Conservation (phyloP, 75 land plant genomes). For the Azolla pinnata region DNA sequence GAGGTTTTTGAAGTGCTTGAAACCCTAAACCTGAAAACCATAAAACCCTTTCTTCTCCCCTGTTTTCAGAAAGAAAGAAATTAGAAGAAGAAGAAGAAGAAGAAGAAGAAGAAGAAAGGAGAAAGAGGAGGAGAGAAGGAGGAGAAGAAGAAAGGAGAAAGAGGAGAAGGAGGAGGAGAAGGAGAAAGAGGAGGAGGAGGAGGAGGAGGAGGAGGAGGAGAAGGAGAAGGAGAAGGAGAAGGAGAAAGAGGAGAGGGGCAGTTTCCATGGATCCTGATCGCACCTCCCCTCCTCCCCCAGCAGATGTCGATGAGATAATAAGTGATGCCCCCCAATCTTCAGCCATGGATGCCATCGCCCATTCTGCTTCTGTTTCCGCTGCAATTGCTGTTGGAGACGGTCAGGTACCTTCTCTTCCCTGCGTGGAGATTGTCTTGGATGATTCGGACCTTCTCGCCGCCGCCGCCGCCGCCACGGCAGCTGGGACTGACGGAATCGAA, state of each 20-base stretch:
- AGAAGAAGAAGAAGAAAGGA: not conserved
- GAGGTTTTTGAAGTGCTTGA: no score
- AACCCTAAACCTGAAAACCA: no score
- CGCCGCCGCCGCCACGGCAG: no score
- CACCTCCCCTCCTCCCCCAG: no score
- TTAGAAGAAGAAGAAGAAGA: not conserved
- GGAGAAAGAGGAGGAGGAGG: not conserved
- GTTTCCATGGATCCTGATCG: no score
- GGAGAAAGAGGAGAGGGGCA: not conserved
- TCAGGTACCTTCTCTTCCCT: no score
- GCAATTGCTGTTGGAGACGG: no score
- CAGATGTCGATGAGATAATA: no score
- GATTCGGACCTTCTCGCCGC: not conserved
- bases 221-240: not conserved
- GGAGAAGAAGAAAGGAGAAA: constrained; percentile 2
- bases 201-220: not conserved
- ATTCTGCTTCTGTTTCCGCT: no score
- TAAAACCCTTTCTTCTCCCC: no score
- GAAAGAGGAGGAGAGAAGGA: not conserved
- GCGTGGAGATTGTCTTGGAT: not conserved
- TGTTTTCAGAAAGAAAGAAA: not conserved
- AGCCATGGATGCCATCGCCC: no score
- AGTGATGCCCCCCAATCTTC: no score
- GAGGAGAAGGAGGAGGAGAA: not conserved
- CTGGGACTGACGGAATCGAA: not conserved